Conservation (phyloP, 352 stramenopile species). For the Pythium oligandrum region DNA sequence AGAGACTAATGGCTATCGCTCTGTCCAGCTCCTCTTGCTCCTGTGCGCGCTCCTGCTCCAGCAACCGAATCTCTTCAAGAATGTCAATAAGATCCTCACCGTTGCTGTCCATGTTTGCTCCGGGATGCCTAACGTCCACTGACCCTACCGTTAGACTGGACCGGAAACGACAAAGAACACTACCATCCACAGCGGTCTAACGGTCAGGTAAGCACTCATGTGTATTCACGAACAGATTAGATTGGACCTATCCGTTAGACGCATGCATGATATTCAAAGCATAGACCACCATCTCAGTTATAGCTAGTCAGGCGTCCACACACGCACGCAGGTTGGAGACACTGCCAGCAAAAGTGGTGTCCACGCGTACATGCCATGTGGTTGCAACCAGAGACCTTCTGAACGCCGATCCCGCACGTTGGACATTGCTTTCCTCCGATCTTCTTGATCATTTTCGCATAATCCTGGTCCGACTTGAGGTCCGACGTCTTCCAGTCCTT, state of each 20-base stretch:
- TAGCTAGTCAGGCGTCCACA: conserved; percentile 7
- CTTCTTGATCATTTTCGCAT: conserved; percentile 10
- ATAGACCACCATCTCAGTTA: conserved; percentile 6
- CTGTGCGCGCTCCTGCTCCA: conserved; percentile 40
- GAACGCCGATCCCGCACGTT: conserved; percentile 18
- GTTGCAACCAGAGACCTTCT: conserved; percentile 17
- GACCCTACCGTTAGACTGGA: too few relatives aligned
- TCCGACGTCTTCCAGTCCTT: conserved; percentile 14
- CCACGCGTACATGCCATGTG: conserved; percentile 21
- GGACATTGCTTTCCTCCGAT: conserved; percentile 16
- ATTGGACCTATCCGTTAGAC: too few relatives aligned
- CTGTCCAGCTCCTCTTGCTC: conserved; percentile 33
- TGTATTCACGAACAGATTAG: too few relatives aligned
- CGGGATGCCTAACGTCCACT: too few relatives aligned
- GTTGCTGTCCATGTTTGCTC: neutral
- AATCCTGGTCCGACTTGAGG: conserved; percentile 22
- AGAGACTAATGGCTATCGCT: conserved; percentile 40
- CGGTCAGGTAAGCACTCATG: too few relatives aligned
- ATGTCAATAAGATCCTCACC: conserved; percentile 13
- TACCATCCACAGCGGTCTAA: too few relatives aligned
- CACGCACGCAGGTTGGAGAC: conserved; percentile 15
- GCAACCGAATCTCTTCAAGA: conserved; percentile 20
- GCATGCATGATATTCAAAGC: too few relatives aligned
- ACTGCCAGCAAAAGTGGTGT: conserved; percentile 42
- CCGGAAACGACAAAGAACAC: too few relatives aligned